Base-by-base conservation (phyloP, 78 protist species). In the Planoprotostelium fungivorum region DNA sequence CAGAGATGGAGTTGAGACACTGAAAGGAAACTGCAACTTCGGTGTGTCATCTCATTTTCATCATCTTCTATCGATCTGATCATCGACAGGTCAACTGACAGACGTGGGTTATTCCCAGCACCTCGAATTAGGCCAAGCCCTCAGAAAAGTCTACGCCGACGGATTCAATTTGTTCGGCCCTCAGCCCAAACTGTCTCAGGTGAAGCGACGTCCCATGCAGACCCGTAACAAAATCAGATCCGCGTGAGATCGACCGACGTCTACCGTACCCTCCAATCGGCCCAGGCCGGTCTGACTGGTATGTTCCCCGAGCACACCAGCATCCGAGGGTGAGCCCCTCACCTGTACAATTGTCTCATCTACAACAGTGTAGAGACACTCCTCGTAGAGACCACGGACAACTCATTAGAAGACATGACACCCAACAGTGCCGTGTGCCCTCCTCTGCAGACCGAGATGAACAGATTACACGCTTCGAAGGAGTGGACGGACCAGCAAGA, bases 161-260 rank as follows among this genome's bases (percentile, higher is more conserved):
- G 84, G 88, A 37, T 88, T 88, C 38, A 39, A 84, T 35, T 34
- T 92, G n/a, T 34, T 92, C 73, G 73, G 16, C 5, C 31, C 31
- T 16, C 73, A 51, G 16, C 31, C 16, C 31, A 51, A 16, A 5
- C 5, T 51, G 73, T 51, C 73, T 16, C 5, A 51, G 73, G 73
- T 51, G 73, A 51, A 51, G 5, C 5, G 16, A 51, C 16, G 0
- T 89, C 94, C 35, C 90, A 1, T 34, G 34, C 29, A 10, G 36
- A 38, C 38, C 51, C 87, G 35, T 51, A 63, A 35, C 0, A 84
- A 73, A 25, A 36, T 29, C 88, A 88, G 63, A 31, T 92, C 28
- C 87, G 86, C 87, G 37, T 92, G 5, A 73, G 94, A 39, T 92
- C 94, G 25, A 92, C 94, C 0, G 94, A 92, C 51, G 94, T 92